Conservation (phyloP, 345 rosid species). For the Anastatica hierochuntica region DNA sequence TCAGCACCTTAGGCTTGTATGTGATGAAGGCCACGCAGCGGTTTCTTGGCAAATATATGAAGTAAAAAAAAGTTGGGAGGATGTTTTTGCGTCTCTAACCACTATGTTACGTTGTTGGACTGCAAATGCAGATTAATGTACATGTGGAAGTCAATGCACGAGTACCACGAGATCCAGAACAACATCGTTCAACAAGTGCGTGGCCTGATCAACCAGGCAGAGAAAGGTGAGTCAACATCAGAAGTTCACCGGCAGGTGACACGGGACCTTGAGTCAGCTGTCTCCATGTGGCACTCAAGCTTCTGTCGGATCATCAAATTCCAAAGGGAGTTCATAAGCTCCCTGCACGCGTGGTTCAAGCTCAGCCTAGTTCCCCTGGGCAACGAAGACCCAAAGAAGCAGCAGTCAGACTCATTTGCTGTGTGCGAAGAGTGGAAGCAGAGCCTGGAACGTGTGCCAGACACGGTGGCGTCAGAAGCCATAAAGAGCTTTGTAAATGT, state of each 20-base stretch:
- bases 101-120: background rate
- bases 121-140: conserved; percentile 63
- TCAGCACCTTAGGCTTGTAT: background rate
- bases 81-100: too few relatives aligned
- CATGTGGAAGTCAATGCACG: conserved; percentile 91
- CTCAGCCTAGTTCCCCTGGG: conserved; percentile 62
- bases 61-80: too few relatives aligned
- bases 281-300: conserved; percentile 78
- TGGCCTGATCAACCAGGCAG: conserved; percentile 62
- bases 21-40: background rate
- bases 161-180: conserved; percentile 73
- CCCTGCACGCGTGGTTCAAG: conserved; percentile 89
- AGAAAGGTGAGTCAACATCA: conserved; percentile 66
- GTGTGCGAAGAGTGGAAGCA: conserved; percentile 90
- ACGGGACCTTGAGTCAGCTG: conserved; percentile 76
- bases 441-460: conserved; percentile 81
- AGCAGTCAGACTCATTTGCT: conserved; percentile 40
- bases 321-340: conserved; percentile 62
- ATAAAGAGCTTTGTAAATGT: conserved; percentile 83
- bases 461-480: conserved; percentile 89
- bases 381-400: conserved; percentile 34
- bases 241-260: conserved; percentile 82
- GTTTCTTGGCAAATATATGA: too few relatives aligned
- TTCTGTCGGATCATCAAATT: conserved; percentile 69
- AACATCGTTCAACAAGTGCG: conserved; percentile 84